Percentiles rank a stretch among this genome's conserved stretches.
phyloP scores from a whole-genome alignment of 495 filamentous ascomycete species.

The Neurospora sp. region DNA sequence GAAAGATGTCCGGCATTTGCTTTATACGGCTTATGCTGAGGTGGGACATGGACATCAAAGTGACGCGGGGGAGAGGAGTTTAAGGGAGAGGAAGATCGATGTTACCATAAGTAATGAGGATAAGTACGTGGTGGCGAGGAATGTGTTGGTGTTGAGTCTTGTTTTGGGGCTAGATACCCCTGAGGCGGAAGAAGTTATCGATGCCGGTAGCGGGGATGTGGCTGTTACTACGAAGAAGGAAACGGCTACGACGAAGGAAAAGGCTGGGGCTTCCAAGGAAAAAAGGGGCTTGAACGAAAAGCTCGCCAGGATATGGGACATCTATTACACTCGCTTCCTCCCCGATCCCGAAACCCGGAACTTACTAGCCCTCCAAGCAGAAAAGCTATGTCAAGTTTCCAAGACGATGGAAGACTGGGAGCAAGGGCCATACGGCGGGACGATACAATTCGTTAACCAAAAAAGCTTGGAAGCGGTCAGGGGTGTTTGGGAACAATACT shows the following conservation, averaged over 20 bases:
- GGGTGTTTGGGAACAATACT: conserved; percentile 26
- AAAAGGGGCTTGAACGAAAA: not conserved
- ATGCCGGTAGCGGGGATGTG: not conserved
- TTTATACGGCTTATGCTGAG: conserved; percentile 36
- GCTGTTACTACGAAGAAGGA: not conserved
- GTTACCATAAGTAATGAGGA: conserved; percentile 42
- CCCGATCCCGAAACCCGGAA: conserved; percentile 21
- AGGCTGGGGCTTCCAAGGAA: not conserved
- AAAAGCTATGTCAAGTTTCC: conserved; percentile 1
- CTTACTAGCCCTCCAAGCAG: conserved; percentile 26
- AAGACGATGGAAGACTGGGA: conserved; percentile 26
- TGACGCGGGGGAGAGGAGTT: not conserved
- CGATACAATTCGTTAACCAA: conserved; percentile 26
- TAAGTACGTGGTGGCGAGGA: conserved; percentile 38
- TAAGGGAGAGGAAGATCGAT: conserved; percentile 19
- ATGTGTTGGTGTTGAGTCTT: conserved; percentile 40
- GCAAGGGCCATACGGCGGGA: conserved; percentile 21
- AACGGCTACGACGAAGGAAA: conserved; percentile 2
- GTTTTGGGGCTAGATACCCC: conserved; percentile 24
- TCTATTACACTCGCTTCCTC: conserved; percentile 45
- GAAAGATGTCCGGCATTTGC: conserved; percentile 40
- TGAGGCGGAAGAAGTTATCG: not conserved
- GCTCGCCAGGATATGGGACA: conserved; percentile 34
- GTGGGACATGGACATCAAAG: not conserved
- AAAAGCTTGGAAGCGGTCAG: conserved; percentile 23